Percentiles rank a stretch among this genome's conserved stretches.
phyloP scores from a whole-genome alignment of 2,329 filamentous ascomycete genomes.

The Neurospora sp. region DNA sequence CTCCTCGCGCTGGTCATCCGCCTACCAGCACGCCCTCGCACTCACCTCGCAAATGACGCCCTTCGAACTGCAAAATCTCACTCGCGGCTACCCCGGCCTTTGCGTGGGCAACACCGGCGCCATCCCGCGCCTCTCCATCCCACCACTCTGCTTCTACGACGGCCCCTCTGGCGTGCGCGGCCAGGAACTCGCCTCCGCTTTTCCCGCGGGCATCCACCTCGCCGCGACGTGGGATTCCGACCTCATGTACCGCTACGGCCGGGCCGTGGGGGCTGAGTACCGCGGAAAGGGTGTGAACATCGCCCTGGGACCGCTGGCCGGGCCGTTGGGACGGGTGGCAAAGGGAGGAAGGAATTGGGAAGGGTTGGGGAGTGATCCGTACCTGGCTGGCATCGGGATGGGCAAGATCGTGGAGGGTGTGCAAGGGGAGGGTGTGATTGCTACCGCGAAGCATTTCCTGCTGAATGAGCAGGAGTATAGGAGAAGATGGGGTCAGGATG shows the following conservation, averaged over 20 bases:
- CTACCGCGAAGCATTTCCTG: constrained; percentile 58
- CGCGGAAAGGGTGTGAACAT: constrained; percentile 61
- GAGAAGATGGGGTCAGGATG: constrained; percentile 28
- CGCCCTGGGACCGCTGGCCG: constrained; percentile 47
- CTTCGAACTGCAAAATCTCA: constrained; percentile 31
- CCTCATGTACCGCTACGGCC: constrained; percentile 55
- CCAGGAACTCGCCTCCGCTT: constrained; percentile 31
- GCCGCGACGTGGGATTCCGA: constrained; percentile 61
- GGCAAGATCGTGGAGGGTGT: constrained; percentile 21
- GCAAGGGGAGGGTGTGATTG: constrained; percentile 53
- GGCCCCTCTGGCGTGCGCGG: constrained; percentile 25
- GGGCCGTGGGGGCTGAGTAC: constrained; percentile 60
- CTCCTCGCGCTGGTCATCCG: constrained; percentile 23
- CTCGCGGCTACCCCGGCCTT: constrained; percentile 24
- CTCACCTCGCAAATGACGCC: constrained; percentile 29
- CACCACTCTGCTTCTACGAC: constrained; percentile 36
- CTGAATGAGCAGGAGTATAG: constrained; percentile 50
- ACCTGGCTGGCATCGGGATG: constrained; percentile 22
- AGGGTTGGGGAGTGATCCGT: constrained; percentile 27
- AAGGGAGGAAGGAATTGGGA: constrained; percentile 57
- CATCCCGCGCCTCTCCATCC: constrained; percentile 29
- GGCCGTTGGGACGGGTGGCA: constrained; percentile 53
- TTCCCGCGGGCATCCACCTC: constrained; percentile 59
- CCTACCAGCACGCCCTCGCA: constrained; percentile 25
- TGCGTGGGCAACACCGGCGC: constrained; percentile 24